Conservation (phyloP, 768 basidiomycete genomes). For the Stropharia rugosoannulata region DNA sequence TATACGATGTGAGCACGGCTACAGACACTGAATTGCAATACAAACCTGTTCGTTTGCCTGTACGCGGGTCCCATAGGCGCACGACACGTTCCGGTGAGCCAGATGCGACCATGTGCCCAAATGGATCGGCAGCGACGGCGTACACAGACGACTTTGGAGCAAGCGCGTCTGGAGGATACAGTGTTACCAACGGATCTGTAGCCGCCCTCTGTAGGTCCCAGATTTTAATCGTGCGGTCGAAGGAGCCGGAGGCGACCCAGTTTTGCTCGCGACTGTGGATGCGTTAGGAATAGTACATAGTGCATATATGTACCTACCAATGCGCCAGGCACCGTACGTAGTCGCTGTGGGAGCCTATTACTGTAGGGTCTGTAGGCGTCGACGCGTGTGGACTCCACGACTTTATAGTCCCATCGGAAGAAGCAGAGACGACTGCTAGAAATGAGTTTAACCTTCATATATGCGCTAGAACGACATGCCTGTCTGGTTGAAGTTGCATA, state of each 20-base stretch:
- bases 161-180: slow-evolving; percentile 65
- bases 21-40: not conserved
- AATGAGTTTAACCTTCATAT: not conserved
- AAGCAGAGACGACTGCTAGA: slow-evolving; percentile 79
- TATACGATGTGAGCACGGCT: slow-evolving; percentile 10
- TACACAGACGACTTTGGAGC: slow-evolving; percentile 75
- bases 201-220: slow-evolving; percentile 75
- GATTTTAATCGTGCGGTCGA: slow-evolving; percentile 90
- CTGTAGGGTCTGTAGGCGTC: slow-evolving; percentile 56
- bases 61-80: slow-evolving; percentile 90
- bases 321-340: slow-evolving; percentile 81
- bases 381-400: slow-evolving; percentile 87
- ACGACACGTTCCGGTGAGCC: slow-evolving; percentile 92
- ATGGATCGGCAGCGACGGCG: slow-evolving; percentile 76
- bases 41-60: slow-evolving; percentile 65
- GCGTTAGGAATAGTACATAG: slow-evolving; percentile 8
- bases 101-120: slow-evolving; percentile 79
- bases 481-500: slow-evolving; percentile 92
- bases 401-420: slow-evolving; percentile 93
- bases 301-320: slow-evolving; percentile 45
- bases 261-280: slow-evolving; percentile 66
- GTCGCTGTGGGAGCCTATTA: slow-evolving; percentile 77
- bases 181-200: slow-evolving; percentile 57
- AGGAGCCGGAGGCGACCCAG: slow-evolving; percentile 92
- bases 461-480: slow-evolving; percentile 36